Conservation (phyloP, 192 early-diverging fungal species). For the Backusella circina region DNA sequence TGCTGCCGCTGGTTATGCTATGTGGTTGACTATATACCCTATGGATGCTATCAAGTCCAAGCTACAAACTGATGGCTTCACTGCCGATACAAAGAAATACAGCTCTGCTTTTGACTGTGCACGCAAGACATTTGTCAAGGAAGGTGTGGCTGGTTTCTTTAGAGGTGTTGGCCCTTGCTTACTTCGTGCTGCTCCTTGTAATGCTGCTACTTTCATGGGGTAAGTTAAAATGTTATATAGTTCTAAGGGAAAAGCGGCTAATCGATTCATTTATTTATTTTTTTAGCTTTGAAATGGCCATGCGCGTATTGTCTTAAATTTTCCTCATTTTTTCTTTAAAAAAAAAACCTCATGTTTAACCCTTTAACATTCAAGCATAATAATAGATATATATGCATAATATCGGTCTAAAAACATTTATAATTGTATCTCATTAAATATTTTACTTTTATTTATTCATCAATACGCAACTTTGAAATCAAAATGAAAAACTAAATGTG, state of each 20-base stretch:
- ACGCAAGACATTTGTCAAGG: constrained; percentile 64
- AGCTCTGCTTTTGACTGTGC: constrained; percentile 75
- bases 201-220: constrained; percentile 92
- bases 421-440: background rate
- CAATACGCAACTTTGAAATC: background rate
- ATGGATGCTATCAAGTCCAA: constrained; percentile 94
- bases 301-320: constrained; percentile 31
- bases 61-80: constrained; percentile 89
- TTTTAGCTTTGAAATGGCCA: constrained; percentile 47
- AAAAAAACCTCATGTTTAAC: background rate
- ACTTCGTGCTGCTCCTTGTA: constrained; percentile 89
- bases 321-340: no score
- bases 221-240: constrained; percentile 7
- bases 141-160: constrained; percentile 87
- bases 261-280: background rate
- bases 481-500: no score
- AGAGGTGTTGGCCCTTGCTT: constrained; percentile 81
- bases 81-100: constrained; percentile 60
- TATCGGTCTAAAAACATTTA: background rate
- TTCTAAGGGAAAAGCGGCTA: background rate
- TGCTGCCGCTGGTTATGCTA: constrained; percentile 70
- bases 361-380: background rate
- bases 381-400: background rate
- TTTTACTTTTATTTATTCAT: background rate
- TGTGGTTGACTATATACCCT: constrained; percentile 85